Evolutionary conservation across 805 yeast genomes (phyloP), one percentile per base, ranked within the genome.

Genomic region (Suhomyces emberorum): DNA sequence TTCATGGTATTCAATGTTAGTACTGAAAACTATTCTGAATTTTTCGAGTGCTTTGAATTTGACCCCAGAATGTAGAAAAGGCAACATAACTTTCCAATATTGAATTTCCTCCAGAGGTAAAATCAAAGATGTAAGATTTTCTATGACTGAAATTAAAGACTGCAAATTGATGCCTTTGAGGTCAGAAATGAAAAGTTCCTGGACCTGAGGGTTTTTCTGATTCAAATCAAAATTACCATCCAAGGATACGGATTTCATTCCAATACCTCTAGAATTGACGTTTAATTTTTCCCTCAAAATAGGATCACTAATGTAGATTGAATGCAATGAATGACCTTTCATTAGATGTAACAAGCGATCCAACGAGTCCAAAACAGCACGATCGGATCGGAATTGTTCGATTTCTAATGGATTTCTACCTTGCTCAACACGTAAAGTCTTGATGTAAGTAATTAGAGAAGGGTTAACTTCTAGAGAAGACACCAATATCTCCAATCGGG

Each of bases 401-500:
- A 17, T 26, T 8, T 15, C 14, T 1, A 9, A 10, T 7, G n/a
- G 17, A 19, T 21, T 28, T 3, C 40, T 34, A 4, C 35, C 40
- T 4, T 51, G 63, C 15, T 57, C 55, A 1, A 75, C 53, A 0
- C 49, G 49, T 2, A 76, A 46, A 19, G 61, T 54, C 27, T 61
- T 51, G 2, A 76, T 54, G 26, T 50, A 47, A 3, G 36, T 11
- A 15, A 61, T 55, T 15, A 74, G 52, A 4, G 54, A 52, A 2
- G 62, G 42, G 36, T 72, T 69, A 30, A 63, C 41, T 4, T 33
- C 37, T 17, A 73, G 44, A 1, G 71, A 56, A 15, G 64, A 63
- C 9, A 63, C 31, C 27, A 79, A 51, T 3, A 69, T 55, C 25
- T 61, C 61, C 31, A 78, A 58, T 42, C 73, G 63, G 11, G 65